Percentiles rank a stretch among this genome's conserved stretches.
These are phyloP conservation scores for Acorus gramineus DNA, from an alignment of 106 monocot genomes.

Conservation along the genomic window DNA sequence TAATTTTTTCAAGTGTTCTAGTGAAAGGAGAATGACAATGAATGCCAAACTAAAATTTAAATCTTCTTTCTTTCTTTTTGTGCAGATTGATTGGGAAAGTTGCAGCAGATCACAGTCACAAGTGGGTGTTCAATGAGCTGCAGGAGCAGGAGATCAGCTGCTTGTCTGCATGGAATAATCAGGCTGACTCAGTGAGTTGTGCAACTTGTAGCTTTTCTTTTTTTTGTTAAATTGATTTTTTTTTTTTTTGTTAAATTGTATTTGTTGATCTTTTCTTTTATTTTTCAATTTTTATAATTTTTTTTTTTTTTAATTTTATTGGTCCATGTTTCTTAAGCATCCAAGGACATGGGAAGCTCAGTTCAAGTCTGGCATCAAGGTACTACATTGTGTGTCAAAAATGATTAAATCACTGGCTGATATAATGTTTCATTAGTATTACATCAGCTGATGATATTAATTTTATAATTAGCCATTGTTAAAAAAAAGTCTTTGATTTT, in stretches of 20 bases:
- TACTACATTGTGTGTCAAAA: neutral
- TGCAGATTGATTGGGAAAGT: slow-evolving; percentile 94
- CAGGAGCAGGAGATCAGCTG: slow-evolving; percentile 54
- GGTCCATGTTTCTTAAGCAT: slow-evolving; percentile 31
- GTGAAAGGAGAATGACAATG: no score
- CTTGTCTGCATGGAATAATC: slow-evolving; percentile 70
- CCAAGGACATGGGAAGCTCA: slow-evolving; percentile 99
- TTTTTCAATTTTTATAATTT: neutral
- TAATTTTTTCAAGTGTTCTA: no score
- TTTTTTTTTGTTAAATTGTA: neutral
- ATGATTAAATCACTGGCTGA: neutral
- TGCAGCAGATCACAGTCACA: slow-evolving; percentile 91
- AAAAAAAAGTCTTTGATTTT: no score
- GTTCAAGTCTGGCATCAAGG: slow-evolving; percentile 98
- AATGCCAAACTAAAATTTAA: no score
- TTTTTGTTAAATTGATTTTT: neutral
- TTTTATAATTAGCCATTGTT: no score
- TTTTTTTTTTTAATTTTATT: neutral
- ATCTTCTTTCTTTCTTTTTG: neutral
- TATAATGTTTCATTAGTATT: no score
- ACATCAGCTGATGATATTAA: no score
- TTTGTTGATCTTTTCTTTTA: neutral
- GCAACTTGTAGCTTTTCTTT: neutral
- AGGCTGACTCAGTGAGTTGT: slow-evolving; percentile 66
- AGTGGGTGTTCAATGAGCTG: slow-evolving; percentile 87